These are phyloP conservation scores for Orbilia blumenaviensis DNA, from an alignment of 2,329 filamentous ascomycete species.

Conservation along the genomic window DNA sequence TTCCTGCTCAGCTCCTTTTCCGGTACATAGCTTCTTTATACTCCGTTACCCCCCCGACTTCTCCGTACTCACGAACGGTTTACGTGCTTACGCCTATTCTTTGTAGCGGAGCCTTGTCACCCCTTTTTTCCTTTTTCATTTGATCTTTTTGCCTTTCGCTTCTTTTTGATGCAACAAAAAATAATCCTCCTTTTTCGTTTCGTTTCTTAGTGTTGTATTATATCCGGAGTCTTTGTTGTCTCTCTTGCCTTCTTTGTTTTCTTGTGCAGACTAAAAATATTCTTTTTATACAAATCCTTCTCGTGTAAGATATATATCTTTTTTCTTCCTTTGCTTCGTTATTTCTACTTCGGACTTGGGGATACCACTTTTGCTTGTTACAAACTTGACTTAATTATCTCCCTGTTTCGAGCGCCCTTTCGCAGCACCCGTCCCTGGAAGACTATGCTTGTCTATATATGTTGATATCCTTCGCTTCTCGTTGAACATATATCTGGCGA, in stretches of 20 bases:
- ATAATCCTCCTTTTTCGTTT: slow-evolving; percentile 7
- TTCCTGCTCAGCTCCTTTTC: slow-evolving; percentile 9
- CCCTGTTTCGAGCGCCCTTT: slow-evolving; percentile 2
- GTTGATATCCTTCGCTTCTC: slow-evolving; percentile 7
- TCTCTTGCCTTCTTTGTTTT: slow-evolving; percentile 4
- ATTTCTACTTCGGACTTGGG: slow-evolving; percentile 3
- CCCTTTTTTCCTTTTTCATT: slow-evolving; percentile 10
- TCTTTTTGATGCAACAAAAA: slow-evolving; percentile 28
- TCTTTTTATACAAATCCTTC: slow-evolving; percentile 38
- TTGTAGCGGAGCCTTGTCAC: slow-evolving; percentile 35
- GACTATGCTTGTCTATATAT: slow-evolving; percentile 12
- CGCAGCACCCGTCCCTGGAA: slow-evolving; percentile 4
- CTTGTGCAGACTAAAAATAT: slow-evolving; percentile 38
- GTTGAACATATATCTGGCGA: slow-evolving; percentile 7
- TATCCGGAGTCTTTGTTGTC: slow-evolving; percentile 49
- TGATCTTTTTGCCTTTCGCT: slow-evolving; percentile 7
- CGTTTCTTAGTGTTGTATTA: slow-evolving; percentile 41
- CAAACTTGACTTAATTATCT: slow-evolving; percentile 20
- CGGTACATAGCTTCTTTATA: slow-evolving; percentile 49
- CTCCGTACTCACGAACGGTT: slow-evolving; percentile 37
- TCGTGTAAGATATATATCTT: slow-evolving; percentile 52
- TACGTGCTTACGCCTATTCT: slow-evolving; percentile 47
- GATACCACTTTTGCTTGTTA: slow-evolving; percentile 28
- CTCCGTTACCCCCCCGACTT: neutral
- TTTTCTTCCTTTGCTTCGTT: slow-evolving; percentile 12